Conservation (phyloP, 768 basidiomycete species). For the Boletus tylopilopsis region DNA sequence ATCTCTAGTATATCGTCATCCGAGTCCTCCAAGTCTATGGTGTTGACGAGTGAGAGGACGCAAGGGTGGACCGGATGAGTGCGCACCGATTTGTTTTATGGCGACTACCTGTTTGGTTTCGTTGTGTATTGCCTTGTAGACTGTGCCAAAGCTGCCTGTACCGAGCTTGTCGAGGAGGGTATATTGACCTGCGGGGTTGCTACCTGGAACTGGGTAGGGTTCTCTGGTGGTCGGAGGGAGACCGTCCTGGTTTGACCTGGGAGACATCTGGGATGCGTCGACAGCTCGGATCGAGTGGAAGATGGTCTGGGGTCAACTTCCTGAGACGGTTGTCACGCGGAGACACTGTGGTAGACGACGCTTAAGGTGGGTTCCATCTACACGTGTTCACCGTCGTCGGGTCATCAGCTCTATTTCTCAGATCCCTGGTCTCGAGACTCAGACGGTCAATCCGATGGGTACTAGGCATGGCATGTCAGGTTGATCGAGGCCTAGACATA, state of each 20-base stretch:
- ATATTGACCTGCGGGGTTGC: slow-evolving; percentile 86
- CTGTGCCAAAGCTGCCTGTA: slow-evolving; percentile 93
- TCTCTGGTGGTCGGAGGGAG: slow-evolving; percentile 40
- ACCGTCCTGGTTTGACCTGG: slow-evolving; percentile 38
- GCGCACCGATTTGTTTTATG: slow-evolving; percentile 94
- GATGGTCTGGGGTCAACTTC: slow-evolving; percentile 38
- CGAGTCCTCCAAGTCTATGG: slow-evolving; percentile 89
- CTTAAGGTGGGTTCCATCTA: slow-evolving; percentile 14
- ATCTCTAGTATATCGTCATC: slow-evolving; percentile 99
- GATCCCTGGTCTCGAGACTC: too few species aligned
- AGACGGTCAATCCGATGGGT: slow-evolving; percentile 2
- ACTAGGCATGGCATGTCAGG: slow-evolving; percentile 32
- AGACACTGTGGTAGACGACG: slow-evolving; percentile 38
- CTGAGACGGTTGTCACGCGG: slow-evolving; percentile 36
- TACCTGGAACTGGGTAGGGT: slow-evolving; percentile 68
- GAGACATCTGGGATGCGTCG: slow-evolving; percentile 47
- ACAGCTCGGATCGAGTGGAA: slow-evolving; percentile 14
- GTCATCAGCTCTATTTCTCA: slow-evolving; percentile 5
- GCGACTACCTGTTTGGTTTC: slow-evolving; percentile 94
- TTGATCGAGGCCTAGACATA: slow-evolving; percentile 38
- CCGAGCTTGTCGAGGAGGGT: slow-evolving; percentile 94
- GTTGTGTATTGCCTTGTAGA: slow-evolving; percentile 97
- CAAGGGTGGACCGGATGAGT: slow-evolving; percentile 3
- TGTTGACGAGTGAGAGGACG: slow-evolving; percentile 1
- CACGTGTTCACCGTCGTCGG: slow-evolving; percentile 29